These are phyloP conservation scores for Boletus subparvulus DNA, from an alignment of 768 basidiomycete genomes.

Conservation along the genomic window DNA sequence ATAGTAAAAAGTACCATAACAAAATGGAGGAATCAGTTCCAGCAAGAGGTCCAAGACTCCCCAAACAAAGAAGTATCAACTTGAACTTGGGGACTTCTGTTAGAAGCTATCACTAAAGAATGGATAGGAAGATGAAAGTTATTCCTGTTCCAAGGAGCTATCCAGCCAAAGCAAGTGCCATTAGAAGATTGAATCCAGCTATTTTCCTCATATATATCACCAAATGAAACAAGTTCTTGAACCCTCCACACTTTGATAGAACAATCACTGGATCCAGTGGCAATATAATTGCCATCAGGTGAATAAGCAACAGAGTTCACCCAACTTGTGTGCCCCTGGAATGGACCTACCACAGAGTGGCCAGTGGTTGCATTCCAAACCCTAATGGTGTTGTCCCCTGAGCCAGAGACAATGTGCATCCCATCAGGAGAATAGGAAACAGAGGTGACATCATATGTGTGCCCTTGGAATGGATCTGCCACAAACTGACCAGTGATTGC, in stretches of 20 bases:
- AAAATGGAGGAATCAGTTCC: not conserved
- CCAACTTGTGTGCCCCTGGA: not conserved
- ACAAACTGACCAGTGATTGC: no score
- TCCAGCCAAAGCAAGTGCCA: slow-evolving; percentile 1
- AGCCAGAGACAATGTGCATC: no score
- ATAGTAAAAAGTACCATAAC: not conserved
- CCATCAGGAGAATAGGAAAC: slow-evolving; percentile 5
- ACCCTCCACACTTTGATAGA: no score
- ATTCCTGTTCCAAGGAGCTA: slow-evolving; percentile 7
- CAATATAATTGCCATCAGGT: not conserved
- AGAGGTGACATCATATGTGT: slow-evolving; percentile 2
- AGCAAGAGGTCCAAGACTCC: not conserved
- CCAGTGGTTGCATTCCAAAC: no score
- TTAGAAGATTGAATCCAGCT: slow-evolving; percentile 8
- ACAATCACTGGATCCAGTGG: not conserved
- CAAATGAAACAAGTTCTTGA: not conserved
- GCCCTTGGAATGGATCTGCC: not conserved
- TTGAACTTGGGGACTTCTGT: not conserved
- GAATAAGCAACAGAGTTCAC: not conserved
- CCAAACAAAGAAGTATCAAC: not conserved
- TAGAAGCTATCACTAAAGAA: not conserved
- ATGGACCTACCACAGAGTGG: not conserved
- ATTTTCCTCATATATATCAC: not conserved
- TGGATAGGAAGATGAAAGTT: not conserved
- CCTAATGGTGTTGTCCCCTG: not conserved